phyloP scores from a whole-genome alignment of 2,329 filamentous ascomycete genomes.

The Dichotomopilus funicola region DNA sequence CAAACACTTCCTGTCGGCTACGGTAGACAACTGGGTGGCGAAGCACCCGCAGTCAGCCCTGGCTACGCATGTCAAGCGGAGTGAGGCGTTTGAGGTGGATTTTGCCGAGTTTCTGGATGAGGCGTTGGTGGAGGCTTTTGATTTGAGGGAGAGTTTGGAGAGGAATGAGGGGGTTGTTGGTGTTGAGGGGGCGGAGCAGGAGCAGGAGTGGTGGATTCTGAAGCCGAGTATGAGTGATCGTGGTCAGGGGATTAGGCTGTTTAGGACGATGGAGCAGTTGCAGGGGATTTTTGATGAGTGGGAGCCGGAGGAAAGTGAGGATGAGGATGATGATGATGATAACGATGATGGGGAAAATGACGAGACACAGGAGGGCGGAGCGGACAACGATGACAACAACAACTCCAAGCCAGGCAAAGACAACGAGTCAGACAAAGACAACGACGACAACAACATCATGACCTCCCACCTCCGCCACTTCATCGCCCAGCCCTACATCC shows the following conservation, averaged over 20 bases:
- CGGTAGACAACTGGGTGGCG: constrained; percentile 74
- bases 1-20: constrained; percentile 87
- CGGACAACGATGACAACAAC: constrained; percentile 27
- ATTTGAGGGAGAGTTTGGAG: constrained; percentile 71
- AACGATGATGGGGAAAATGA: too few relatives aligned
- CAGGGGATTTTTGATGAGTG: constrained; percentile 84
- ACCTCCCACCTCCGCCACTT: constrained; percentile 93
- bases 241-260: constrained; percentile 86
- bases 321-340: constrained; percentile 60
- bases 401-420: constrained; percentile 6
- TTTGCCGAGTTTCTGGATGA: constrained; percentile 97
- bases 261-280: constrained; percentile 78
- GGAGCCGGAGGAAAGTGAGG: constrained; percentile 64
- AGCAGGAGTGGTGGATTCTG: constrained; percentile 85
- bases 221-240: constrained; percentile 98
- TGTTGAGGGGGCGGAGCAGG: neutral
- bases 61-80: constrained; percentile 63
- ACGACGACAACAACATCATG: constrained; percentile 54
- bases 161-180: constrained; percentile 46
- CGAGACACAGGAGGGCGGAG: constrained; percentile 30
- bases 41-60: constrained; percentile 73
- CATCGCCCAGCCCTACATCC: constrained; percentile 89
- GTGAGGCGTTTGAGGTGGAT: constrained; percentile 87
- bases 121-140: constrained; percentile 81
- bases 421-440: constrained; percentile 24